Percentiles rank a stretch among this genome's conserved stretches.
These are phyloP conservation scores for Citrus glauca DNA, from an alignment of 345 rosid species.

Conservation along the genomic window DNA sequence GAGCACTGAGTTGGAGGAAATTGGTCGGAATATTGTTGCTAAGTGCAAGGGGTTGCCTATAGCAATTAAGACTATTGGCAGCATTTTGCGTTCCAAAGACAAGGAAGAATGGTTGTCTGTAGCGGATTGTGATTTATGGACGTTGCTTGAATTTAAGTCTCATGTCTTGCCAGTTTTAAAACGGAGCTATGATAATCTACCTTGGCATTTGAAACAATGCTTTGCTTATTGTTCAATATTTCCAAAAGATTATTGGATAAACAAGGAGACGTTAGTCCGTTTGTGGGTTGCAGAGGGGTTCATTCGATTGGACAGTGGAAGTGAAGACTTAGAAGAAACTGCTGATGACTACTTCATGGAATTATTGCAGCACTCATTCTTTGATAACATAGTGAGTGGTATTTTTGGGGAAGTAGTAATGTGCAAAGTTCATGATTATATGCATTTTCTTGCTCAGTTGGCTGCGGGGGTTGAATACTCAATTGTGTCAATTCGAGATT, in stretches of 20 bases:
- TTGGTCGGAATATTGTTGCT: conserved; percentile 7
- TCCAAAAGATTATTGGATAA: conserved; percentile 16
- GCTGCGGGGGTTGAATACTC: conserved; percentile 1
- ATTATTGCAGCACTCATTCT: conserved; percentile 12
- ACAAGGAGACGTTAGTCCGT: conserved; percentile 19
- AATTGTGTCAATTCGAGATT: neutral
- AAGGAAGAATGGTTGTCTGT: conserved; percentile 8
- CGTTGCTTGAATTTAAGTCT: conserved; percentile 3
- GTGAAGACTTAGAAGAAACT: conserved; percentile 9
- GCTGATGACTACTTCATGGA: conserved; percentile 17
- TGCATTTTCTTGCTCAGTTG: conserved; percentile 5
- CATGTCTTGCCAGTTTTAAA: conserved; percentile 13
- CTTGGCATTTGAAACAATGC: conserved; percentile 21
- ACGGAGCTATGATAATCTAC: conserved; percentile 22
- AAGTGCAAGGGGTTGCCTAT: conserved; percentile 21
- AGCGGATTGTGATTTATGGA: neutral
- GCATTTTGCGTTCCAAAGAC: conserved; percentile 4
- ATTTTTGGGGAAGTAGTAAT: neutral
- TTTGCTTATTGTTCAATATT: conserved; percentile 18
- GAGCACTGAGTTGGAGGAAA: neutral
- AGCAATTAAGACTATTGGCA: conserved; percentile 13
- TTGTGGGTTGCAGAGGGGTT: conserved; percentile 31
- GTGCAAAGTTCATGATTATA: conserved; percentile 5
- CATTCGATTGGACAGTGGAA: neutral
- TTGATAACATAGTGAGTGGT: neutral